Base-by-base conservation (phyloP, 306 rosid species). In the Rubus idaeus region DNA sequence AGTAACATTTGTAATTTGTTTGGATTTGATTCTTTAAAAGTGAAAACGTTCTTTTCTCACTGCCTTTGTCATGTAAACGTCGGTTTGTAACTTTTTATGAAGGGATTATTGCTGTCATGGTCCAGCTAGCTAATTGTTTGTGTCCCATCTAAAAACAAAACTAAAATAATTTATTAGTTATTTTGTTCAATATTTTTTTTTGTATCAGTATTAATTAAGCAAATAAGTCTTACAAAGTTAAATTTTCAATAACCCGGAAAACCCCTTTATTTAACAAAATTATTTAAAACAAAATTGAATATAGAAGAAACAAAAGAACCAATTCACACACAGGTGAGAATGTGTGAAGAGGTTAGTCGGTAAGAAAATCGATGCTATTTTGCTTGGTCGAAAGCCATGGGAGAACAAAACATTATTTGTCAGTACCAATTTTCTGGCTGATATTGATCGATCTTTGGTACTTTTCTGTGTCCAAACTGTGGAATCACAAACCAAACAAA, bases 1-100 rank as follows among this genome's bases (percentile, higher is more conserved):
- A 37, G 44, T 66, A 68, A 37, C 68, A 56, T 75, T 35, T 35
- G 68, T 62, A 62, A 62, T 61, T 30, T 61, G n/a, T 13, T 45
- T 5, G 42, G 68, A 62, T 62, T 68, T 47, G 40, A 9, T 61
- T 75, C 41, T 70, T 42, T 10, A 67, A 12, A 17, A 44, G 77
- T 57, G 56, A 58, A 37, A 42, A 57, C 26, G 6, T 52, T 18
- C 30, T 30, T 51, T 30, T 5, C 42, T 30, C 75, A 50, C 61
- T 17, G 62, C 44, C 35, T 1, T 18, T 39, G 64, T 70, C 75
- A 50, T 70, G 6, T 51, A 23, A 23, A 23, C 26, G 1, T 23
- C 26, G 26, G 26, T 23, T 23, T 40, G 40, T 56, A 47, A 56
- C 51, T 4, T 20, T 40, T 55, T 55, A 6, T 57, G 16, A 21